Evolutionary conservation across 192 early-diverging fungal genomes (phyloP), one percentile per base, ranked within the genome.

Genomic region (Mortierella hygrophila): DNA sequence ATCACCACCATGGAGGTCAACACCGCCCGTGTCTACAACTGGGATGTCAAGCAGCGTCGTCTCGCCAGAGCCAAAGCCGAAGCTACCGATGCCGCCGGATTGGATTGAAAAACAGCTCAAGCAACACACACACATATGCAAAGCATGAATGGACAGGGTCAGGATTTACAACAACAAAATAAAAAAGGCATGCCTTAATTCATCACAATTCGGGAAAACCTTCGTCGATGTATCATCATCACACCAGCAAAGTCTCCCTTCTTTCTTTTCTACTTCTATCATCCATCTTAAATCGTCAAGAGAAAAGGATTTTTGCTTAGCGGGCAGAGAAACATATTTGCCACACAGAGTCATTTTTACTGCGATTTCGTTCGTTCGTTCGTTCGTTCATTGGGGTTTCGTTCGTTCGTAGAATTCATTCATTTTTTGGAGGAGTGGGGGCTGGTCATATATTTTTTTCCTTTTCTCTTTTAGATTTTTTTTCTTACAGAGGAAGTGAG

Each of bases 1-100:
- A 97, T 99, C 88, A 99, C 98, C 1, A 99, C 97, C n/a, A 99
- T 99, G 97, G 98, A 99, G 87, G 98, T 97, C 89, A 97, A 97
- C 91, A 97, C 94, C 49, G 98, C 98, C 21, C 94, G 98, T 18
- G 97, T 99, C 20, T 98, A 97, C 86, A 99, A 99, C 91, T 97
- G 96, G 95, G 98, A 99, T 85, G 98, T 99, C 54, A 97, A 97
- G 84, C 93, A 92, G 75, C 89, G 97, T 72, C 89, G 93, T 40
- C 57, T 90, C 23, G 77, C 91, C 75, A 84, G 89, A 73, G 89
- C 78, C 65, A 85, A 93, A 73, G 82, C 72, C 11, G 88, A 88
- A 16, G 46, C 76, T 15, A 80, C 72, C 13, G 88, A 88, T 7
- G 46, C 76, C 6, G 70, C 76, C n/a, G 78, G 74, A 69, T 44